These are phyloP conservation scores for Aspergillus quadrilineatus DNA, from an alignment of 2,329 filamentous ascomycete species.

Conservation along the genomic window DNA sequence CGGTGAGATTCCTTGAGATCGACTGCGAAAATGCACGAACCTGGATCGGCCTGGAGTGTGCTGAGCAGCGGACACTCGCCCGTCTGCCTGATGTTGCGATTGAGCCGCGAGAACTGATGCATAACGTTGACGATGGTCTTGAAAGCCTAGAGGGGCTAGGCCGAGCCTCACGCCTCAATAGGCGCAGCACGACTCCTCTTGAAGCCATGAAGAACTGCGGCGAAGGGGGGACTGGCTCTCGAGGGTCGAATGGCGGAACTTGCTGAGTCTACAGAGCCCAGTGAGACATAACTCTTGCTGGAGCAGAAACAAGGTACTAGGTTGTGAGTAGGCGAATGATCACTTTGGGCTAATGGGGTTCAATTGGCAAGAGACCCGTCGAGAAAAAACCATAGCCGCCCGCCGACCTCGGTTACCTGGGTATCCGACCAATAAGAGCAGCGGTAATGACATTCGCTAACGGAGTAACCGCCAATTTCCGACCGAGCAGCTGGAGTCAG, in stretches of 20 bases:
- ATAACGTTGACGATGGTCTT: conserved; percentile 26
- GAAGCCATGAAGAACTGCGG: conserved; percentile 38
- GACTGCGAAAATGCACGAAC: conserved; percentile 49
- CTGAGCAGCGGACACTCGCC: conserved; percentile 19
- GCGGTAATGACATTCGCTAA: too few species aligned
- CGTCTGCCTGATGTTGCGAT: conserved; percentile 22
- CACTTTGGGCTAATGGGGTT: too few species aligned
- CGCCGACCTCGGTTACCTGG: too few species aligned
- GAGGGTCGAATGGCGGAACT: conserved; percentile 2
- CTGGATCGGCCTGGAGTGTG: conserved; percentile 29
- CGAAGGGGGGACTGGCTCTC: conserved; percentile 1
- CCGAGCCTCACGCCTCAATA: conserved; percentile 43
- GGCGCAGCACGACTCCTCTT: conserved; percentile 41
- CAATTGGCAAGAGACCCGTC: too few species aligned
- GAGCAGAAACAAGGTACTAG: neutral
- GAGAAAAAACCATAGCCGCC: too few species aligned
- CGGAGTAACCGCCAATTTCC: too few species aligned
- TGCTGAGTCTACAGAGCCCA: conserved; percentile 10
- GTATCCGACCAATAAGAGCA: too few species aligned
- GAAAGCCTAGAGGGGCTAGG: conserved; percentile 30
- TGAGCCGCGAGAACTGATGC: conserved; percentile 23
- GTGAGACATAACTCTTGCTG: conserved; percentile 19
- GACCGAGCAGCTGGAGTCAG: too few species aligned
- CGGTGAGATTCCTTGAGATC: conserved; percentile 41
- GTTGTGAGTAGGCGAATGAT: too few species aligned